These are phyloP conservation scores for Kwoniella heveanensis DNA, from an alignment of 768 basidiomycete genomes.

Conservation along the genomic window DNA sequence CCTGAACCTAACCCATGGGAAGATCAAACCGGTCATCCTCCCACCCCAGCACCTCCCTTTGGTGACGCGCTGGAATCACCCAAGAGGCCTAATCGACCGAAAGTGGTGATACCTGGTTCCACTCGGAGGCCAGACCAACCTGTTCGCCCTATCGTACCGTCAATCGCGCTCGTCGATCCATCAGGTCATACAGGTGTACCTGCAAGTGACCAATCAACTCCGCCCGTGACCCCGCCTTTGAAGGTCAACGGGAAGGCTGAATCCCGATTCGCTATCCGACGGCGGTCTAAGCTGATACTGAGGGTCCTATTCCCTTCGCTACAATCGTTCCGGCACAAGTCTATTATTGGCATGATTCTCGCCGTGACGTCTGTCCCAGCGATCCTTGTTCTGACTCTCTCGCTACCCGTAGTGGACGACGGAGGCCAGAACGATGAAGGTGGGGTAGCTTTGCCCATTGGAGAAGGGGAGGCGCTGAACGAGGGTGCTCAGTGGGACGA, in stretches of 20 bases:
- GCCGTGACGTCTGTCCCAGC: conserved; percentile 83
- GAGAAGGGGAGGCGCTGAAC: conserved; percentile 69
- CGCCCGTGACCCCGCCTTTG: conserved; percentile 41
- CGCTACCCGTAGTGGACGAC: conserved; percentile 80
- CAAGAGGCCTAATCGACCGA: conserved; percentile 19
- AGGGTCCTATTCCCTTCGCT: conserved; percentile 84
- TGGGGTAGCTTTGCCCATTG: conserved; percentile 58
- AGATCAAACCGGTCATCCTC: conserved; percentile 29
- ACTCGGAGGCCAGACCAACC: conserved; percentile 6
- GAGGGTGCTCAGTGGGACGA: conserved; percentile 66
- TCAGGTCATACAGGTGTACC: conserved; percentile 40
- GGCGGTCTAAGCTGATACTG: conserved; percentile 52
- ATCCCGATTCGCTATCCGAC: conserved; percentile 36
- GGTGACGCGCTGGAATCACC: neutral
- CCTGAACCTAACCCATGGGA: conserved; percentile 44
- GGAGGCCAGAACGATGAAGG: conserved; percentile 57
- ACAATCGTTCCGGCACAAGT: conserved; percentile 71
- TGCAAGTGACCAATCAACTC: neutral
- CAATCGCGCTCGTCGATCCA: conserved; percentile 46
- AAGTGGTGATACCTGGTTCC: conserved; percentile 19
- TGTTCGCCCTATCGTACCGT: conserved; percentile 27
- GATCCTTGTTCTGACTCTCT: conserved; percentile 79
- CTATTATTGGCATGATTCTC: conserved; percentile 69
- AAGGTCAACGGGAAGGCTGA: conserved; percentile 13
- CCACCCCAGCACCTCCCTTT: conserved; percentile 9